phyloP scores from a whole-genome alignment of 2,329 filamentous ascomycete species.

The Alternaria solani region DNA sequence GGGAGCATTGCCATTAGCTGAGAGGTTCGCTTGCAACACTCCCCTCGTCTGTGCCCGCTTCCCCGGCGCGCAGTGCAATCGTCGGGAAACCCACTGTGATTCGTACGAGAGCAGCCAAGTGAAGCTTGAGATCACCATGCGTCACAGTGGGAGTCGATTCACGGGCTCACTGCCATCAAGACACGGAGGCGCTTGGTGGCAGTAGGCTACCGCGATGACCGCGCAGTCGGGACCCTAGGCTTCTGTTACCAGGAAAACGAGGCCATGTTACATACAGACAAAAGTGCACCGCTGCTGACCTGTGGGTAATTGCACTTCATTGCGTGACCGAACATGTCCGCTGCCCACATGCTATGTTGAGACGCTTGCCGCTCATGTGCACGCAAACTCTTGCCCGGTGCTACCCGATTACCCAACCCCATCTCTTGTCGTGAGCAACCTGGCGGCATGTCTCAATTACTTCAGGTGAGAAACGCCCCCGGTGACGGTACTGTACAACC shows the following conservation, averaged over 20 bases:
- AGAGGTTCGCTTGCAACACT: conserved; percentile 33
- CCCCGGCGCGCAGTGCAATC: conserved; percentile 32
- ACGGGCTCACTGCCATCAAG: conserved; percentile 27
- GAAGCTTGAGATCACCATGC: conserved; percentile 28
- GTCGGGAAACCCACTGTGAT: conserved; percentile 12
- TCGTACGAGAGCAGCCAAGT: conserved; percentile 6
- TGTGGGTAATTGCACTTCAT: conserved; percentile 25
- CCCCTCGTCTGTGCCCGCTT: conserved; percentile 38
- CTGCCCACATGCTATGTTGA: conserved; percentile 35
- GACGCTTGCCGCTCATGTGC: conserved; percentile 37
- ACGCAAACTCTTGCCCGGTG: conserved; percentile 43
- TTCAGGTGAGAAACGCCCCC: conserved; percentile 41
- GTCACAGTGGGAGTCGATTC: conserved; percentile 29
- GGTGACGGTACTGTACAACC: conserved; percentile 48
- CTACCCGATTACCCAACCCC: conserved; percentile 38
- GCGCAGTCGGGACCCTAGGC: conserved; percentile 41
- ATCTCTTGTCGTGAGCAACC: conserved; percentile 29
- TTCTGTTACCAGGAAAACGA: conserved; percentile 45
- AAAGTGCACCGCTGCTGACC: conserved; percentile 31
- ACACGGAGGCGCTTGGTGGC: conserved; percentile 29
- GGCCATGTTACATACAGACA: conserved; percentile 47
- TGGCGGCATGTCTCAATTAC: conserved; percentile 48
- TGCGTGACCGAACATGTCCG: conserved; percentile 48
- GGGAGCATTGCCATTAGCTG: conserved; percentile 24
- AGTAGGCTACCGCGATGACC: conserved; percentile 36